These are phyloP conservation scores for Hordeum pubiflorum DNA, from an alignment of 202 grass and related monocot species.

Conservation along the genomic window DNA sequence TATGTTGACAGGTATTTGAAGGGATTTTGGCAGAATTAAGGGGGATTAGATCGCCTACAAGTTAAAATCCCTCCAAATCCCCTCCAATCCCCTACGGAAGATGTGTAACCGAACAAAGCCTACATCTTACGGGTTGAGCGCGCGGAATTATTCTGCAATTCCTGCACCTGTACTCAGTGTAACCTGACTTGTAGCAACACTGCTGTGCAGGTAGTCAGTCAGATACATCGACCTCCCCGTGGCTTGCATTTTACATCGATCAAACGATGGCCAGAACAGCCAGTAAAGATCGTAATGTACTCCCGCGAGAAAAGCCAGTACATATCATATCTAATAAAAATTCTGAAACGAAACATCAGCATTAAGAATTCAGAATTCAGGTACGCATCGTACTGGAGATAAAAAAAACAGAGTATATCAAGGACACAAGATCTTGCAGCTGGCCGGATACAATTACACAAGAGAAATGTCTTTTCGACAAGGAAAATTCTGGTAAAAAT, in stretches of 20 bases:
- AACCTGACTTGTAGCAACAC: background rate
- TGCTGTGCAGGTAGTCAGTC: background rate
- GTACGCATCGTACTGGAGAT: background rate
- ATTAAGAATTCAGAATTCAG: background rate
- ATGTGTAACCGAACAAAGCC: no score
- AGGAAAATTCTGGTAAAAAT: background rate
- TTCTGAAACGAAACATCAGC: background rate
- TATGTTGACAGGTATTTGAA: no score
- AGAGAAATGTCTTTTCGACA: background rate
- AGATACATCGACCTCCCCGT: background rate
- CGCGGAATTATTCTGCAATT: background rate
- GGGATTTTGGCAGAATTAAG: no score
- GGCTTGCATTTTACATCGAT: background rate
- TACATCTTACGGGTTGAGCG: no score
- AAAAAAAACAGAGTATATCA: background rate
- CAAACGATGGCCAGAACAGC: background rate
- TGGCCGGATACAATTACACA: background rate
- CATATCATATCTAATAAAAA: background rate
- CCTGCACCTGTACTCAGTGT: background rate
- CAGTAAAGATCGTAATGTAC: background rate
- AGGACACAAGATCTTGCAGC: background rate
- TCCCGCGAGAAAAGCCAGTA: background rate
- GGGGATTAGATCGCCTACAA: no score
- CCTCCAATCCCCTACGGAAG: no score
- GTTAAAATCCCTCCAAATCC: no score